Conservation (phyloP, 495 filamentous ascomycete species). For the Ascodesmis nigricans region DNA sequence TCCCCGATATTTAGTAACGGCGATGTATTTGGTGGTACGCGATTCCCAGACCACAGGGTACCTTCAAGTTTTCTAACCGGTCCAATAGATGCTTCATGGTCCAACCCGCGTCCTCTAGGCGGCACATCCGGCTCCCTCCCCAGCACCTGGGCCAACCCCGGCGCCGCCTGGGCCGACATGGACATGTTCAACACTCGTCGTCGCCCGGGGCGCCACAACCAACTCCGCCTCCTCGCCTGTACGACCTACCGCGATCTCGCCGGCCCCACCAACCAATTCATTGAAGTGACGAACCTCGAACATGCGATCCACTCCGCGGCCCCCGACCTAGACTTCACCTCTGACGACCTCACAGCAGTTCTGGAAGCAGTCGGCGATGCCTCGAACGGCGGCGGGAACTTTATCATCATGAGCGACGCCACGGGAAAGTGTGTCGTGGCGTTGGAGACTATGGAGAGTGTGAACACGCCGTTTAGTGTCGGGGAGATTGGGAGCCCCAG, state of each 20-base stretch:
- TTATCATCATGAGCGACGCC: conserved; percentile 37
- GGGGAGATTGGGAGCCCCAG: conserved; percentile 32
- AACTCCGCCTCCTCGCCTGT: conserved; percentile 14
- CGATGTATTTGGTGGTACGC: conserved; percentile 30
- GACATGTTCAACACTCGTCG: conserved; percentile 20
- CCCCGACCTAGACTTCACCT: conserved; percentile 35
- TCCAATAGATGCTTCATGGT: conserved; percentile 13
- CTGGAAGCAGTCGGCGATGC: conserved; percentile 76
- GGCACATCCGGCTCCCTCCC: conserved; percentile 18
- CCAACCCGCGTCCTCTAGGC: conserved; percentile 16
- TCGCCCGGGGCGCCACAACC: conserved; percentile 12
- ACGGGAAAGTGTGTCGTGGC: no score
- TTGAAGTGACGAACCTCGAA: conserved; percentile 43
- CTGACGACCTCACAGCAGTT: conserved; percentile 63
- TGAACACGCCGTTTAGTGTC: conserved; percentile 21
- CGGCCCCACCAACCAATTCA: conserved; percentile 32
- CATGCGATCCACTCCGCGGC: conserved; percentile 41
- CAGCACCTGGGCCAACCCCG: conserved; percentile 15
- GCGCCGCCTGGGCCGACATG: conserved; percentile 20
- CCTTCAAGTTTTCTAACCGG: background rate
- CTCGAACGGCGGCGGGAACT: conserved; percentile 73
- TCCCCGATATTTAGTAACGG: conserved; percentile 31
- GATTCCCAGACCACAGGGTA: background rate
- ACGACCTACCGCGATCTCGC: conserved; percentile 16
- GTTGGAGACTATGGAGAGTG: conserved; percentile 29